phyloP scores from a whole-genome alignment of 352 stramenopile species.

The Phytophthora crassamura region DNA sequence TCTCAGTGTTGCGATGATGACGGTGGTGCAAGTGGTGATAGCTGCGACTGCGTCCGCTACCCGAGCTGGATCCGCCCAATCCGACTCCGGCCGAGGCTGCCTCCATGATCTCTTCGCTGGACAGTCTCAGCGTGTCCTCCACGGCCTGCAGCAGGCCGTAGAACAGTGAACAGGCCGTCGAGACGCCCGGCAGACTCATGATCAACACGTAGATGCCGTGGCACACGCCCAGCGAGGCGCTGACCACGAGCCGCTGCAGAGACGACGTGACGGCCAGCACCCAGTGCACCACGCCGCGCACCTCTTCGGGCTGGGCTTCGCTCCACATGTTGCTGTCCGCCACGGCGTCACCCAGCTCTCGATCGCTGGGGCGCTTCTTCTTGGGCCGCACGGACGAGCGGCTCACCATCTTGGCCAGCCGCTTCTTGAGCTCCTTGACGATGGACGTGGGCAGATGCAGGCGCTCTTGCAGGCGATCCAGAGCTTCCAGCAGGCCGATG shows the following conservation, averaged over 20 bases:
- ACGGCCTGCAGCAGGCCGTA: constrained; percentile 74
- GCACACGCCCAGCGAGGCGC: constrained; percentile 60
- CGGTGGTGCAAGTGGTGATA: constrained; percentile 44
- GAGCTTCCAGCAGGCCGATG: constrained; percentile 73
- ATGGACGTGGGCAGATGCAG: constrained; percentile 71
- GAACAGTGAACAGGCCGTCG: constrained; percentile 71
- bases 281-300: constrained; percentile 74
- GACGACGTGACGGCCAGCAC: constrained; percentile 62
- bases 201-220: constrained; percentile 78
- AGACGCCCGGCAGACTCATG: constrained; percentile 77
- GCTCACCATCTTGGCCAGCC: constrained; percentile 70
- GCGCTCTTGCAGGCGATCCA: constrained; percentile 77
- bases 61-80: constrained; percentile 19
- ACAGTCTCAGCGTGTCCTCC: constrained; percentile 67
- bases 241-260: constrained; percentile 62
- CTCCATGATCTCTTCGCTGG: constrained; percentile 48
- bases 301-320: constrained; percentile 61
- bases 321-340: constrained; percentile 67
- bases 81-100: constrained; percentile 15
- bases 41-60: constrained; percentile 34
- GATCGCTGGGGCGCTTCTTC: constrained; percentile 33
- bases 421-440: constrained; percentile 79
- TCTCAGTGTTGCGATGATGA: constrained; percentile 42
- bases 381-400: constrained; percentile 46
- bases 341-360: constrained; percentile 53